Conservation (phyloP, 2,329 filamentous ascomycete genomes). For the Pestalotiopsis sp. region DNA sequence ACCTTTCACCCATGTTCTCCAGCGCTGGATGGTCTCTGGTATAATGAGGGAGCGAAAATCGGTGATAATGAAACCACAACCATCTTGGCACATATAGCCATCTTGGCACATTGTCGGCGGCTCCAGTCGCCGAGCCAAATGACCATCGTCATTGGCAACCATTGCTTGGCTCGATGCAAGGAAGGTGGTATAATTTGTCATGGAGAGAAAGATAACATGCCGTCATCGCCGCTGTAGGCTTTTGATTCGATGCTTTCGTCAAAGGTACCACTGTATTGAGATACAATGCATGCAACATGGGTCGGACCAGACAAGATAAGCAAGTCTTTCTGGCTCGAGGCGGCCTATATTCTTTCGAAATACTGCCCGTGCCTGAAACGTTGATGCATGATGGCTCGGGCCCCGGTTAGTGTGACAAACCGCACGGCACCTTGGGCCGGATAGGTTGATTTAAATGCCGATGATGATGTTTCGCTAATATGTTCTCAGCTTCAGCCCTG, state of each 20-base stretch:
- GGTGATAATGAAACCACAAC: background rate
- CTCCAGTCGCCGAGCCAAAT: background rate
- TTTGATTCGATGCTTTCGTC: background rate
- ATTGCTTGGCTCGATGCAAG: background rate
- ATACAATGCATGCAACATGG: background rate
- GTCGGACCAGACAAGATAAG: background rate
- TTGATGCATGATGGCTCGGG: background rate
- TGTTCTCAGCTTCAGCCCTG: background rate
- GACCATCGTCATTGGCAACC: background rate
- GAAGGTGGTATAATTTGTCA: background rate
- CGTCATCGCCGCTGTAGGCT: background rate
- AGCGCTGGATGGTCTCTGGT: background rate
- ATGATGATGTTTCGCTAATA: background rate
- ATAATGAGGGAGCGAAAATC: background rate
- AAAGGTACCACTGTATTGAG: background rate
- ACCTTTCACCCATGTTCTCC: background rate
- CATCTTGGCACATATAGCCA: no score
- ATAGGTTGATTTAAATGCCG: background rate
- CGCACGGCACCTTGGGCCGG: background rate
- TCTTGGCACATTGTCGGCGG: background rate
- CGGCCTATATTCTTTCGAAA: background rate
- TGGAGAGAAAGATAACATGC: background rate
- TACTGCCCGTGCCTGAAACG: background rate
- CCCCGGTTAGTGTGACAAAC: background rate
- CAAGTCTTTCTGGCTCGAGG: background rate